Evolutionary conservation across 1,284 basidiomycete species (phyloP).

Genomic region (Phellinidium pouzarii): DNA sequence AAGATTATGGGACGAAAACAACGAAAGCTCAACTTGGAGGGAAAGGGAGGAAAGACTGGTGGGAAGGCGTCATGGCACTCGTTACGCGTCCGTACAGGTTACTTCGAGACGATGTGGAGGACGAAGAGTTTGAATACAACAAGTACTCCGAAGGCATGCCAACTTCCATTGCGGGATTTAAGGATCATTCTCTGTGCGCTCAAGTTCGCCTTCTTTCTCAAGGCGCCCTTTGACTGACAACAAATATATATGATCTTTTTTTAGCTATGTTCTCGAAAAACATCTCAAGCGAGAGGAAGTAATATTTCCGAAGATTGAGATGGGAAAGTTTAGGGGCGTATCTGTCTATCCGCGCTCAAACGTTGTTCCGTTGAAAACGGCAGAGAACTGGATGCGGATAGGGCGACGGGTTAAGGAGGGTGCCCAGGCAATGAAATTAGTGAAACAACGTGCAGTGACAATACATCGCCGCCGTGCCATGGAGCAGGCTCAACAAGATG

Average conservation of each 20-base stretch:
- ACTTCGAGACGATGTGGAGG: slow-evolving; percentile 90
- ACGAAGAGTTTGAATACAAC: slow-evolving; percentile 80
- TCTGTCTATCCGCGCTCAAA: slow-evolving; percentile 85
- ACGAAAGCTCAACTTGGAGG: slow-evolving; percentile 74
- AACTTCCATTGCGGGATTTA: slow-evolving; percentile 85
- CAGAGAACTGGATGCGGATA: slow-evolving; percentile 93
- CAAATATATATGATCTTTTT: slow-evolving; percentile 15
- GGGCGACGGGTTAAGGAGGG: slow-evolving; percentile 72
- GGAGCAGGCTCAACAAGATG: slow-evolving; percentile 56
- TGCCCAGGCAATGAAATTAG: slow-evolving; percentile 84
- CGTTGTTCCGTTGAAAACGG: slow-evolving; percentile 80
- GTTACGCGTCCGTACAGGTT: slow-evolving; percentile 74
- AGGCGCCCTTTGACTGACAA: slow-evolving; percentile 1
- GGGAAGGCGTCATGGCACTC: slow-evolving; percentile 60
- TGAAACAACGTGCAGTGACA: slow-evolving; percentile 83
- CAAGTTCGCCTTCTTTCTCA: slow-evolving; percentile 5
- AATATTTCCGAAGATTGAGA: slow-evolving; percentile 75
- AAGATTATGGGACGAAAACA: slow-evolving; percentile 78
- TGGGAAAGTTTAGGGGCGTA: slow-evolving; percentile 91
- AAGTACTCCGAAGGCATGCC: slow-evolving; percentile 94
- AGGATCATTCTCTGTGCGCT: slow-evolving; percentile 86
- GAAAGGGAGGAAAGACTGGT: slow-evolving; percentile 77
- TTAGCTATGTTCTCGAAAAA: slow-evolving; percentile 81
- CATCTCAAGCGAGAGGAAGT: slow-evolving; percentile 89
- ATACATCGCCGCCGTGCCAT: slow-evolving; percentile 78